A percentile compares a stretch with the other conserved stretches of the same genome.
Conservation (phyloP, 331 rosid species). For the Ulmus americana region DNA sequence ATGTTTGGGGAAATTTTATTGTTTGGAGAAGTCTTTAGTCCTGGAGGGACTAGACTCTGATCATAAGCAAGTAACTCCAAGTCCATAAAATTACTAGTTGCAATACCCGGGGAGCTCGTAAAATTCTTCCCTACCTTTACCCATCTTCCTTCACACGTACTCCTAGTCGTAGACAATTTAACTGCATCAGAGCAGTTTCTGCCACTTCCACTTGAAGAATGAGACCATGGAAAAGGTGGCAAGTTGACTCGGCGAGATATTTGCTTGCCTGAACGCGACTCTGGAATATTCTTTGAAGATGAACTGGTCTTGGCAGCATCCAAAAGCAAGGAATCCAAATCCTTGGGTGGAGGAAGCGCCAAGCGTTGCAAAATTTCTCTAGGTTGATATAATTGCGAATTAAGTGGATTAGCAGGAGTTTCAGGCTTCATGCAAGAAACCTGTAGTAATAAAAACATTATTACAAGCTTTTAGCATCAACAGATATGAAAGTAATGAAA, state of each 20-base stretch:
- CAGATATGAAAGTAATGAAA: not conserved
- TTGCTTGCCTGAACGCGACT: slow-evolving; percentile 65
- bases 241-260: slow-evolving; percentile 63
- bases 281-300: slow-evolving; percentile 53
- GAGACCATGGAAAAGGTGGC: slow-evolving; percentile 86
- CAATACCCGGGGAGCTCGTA: slow-evolving; percentile 33
- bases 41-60: slow-evolving; percentile 68
- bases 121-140: slow-evolving; percentile 42
- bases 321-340: slow-evolving; percentile 74
- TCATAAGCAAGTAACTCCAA: slow-evolving; percentile 67
- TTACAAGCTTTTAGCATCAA: not conserved
- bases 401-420: slow-evolving; percentile 52
- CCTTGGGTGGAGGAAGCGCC: slow-evolving; percentile 62
- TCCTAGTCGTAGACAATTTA: slow-evolving; percentile 58
- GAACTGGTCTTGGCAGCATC: slow-evolving; percentile 64
- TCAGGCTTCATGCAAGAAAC: slow-evolving; percentile 49
- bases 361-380: slow-evolving; percentile 54
- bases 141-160: slow-evolving; percentile 85
- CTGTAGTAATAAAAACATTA: slow-evolving; percentile 34
- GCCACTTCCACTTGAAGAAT: slow-evolving; percentile 61
- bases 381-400: slow-evolving; percentile 54
- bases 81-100: slow-evolving; percentile 44
- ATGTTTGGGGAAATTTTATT: slow-evolving; percentile 23
- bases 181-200: slow-evolving; percentile 67
- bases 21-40: slow-evolving; percentile 38